Evolutionary conservation across 768 basidiomycete species (phyloP).

Genomic region (Vishniacozyma victoriae): DNA sequence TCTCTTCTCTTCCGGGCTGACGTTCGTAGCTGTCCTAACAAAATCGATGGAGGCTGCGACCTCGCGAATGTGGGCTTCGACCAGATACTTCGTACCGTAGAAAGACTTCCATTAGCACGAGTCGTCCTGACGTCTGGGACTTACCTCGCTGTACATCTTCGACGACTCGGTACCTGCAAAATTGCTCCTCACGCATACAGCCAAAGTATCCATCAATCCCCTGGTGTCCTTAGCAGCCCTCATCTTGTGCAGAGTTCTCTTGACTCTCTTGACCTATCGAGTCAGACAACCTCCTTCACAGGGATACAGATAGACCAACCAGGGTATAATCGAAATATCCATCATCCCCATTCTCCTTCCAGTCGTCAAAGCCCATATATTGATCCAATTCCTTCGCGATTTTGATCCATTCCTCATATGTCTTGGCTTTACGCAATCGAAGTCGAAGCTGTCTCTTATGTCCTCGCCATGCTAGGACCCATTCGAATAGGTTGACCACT

Average conservation of each 20-base stretch:
- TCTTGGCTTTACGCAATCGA: conserved; percentile 65
- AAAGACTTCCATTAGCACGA: conserved; percentile 60
- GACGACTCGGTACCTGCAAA: conserved; percentile 88
- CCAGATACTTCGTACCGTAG: conserved; percentile 79
- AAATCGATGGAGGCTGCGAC: conserved; percentile 69
- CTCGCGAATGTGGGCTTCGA: conserved; percentile 82
- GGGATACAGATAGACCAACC: conserved; percentile 47
- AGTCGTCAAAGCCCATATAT: conserved; percentile 76
- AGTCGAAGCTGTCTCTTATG: conserved; percentile 71
- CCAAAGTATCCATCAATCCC: conserved; percentile 80
- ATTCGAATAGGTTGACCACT: conserved; percentile 90
- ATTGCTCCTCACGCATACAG: conserved; percentile 82
- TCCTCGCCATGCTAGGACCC: conserved; percentile 85
- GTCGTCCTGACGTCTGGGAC: conserved; percentile 11
- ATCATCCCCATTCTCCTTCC: conserved; percentile 82
- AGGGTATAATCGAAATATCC: conserved; percentile 87
- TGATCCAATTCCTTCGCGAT: conserved; percentile 72
- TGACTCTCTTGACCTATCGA: conserved; percentile 53
- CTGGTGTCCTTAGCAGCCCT: conserved; percentile 74
- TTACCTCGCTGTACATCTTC: conserved; percentile 80
- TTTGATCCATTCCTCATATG: conserved; percentile 85
- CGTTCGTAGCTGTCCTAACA: conserved; percentile 64
- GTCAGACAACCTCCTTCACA: conserved; percentile 27
- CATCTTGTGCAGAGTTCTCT: conserved; percentile 63
- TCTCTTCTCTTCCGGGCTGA: conserved; percentile 81